These are phyloP conservation scores for Exophiala sp. DNA, from an alignment of 2,329 filamentous ascomycete genomes.

Conservation along the genomic window DNA sequence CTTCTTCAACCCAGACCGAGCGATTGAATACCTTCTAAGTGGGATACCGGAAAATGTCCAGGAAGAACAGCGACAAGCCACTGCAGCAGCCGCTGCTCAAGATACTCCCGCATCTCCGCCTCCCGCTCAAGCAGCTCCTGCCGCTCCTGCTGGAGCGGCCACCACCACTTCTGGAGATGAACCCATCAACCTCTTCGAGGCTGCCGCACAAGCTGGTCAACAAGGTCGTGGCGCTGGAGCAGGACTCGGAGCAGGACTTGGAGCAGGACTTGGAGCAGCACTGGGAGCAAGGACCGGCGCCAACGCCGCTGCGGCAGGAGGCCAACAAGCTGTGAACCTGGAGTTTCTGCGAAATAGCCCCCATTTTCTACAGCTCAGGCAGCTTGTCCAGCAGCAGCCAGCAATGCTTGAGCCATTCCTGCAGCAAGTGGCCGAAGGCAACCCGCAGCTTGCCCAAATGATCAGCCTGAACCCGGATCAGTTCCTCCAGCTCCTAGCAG, in stretches of 20 bases:
- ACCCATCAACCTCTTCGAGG: slow-evolving; percentile 83
- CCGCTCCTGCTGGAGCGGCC: slow-evolving; percentile 32
- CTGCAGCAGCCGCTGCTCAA: slow-evolving; percentile 31
- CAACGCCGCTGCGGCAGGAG: slow-evolving; percentile 32
- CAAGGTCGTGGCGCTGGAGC: slow-evolving; percentile 34
- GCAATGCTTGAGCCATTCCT: slow-evolving; percentile 98
- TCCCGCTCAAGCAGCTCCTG: slow-evolving; percentile 34
- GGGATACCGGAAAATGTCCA: slow-evolving; percentile 84
- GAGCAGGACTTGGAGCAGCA: slow-evolving; percentile 33
- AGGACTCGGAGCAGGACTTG: slow-evolving; percentile 36
- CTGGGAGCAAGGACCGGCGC: slow-evolving; percentile 40
- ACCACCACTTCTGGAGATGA: slow-evolving; percentile 50
- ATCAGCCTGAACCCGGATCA: slow-evolving; percentile 90
- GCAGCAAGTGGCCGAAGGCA: slow-evolving; percentile 89
- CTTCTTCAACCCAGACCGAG: slow-evolving; percentile 93
- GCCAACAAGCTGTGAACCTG: slow-evolving; percentile 64
- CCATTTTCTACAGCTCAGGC: slow-evolving; percentile 94
- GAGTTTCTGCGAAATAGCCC: slow-evolving; percentile 93
- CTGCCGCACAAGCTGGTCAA: slow-evolving; percentile 68
- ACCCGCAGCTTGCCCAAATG: slow-evolving; percentile 86
- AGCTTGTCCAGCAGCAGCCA: slow-evolving; percentile 94
- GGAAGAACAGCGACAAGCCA: slow-evolving; percentile 58
- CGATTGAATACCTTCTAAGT: slow-evolving; percentile 88
- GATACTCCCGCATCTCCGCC: slow-evolving; percentile 32
- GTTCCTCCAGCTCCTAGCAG: slow-evolving; percentile 82